A percentile compares a stretch with the other conserved stretches of the same genome.
Conservation (phyloP, 2,329 filamentous ascomycete genomes). For the Fusarium paranaense region DNA sequence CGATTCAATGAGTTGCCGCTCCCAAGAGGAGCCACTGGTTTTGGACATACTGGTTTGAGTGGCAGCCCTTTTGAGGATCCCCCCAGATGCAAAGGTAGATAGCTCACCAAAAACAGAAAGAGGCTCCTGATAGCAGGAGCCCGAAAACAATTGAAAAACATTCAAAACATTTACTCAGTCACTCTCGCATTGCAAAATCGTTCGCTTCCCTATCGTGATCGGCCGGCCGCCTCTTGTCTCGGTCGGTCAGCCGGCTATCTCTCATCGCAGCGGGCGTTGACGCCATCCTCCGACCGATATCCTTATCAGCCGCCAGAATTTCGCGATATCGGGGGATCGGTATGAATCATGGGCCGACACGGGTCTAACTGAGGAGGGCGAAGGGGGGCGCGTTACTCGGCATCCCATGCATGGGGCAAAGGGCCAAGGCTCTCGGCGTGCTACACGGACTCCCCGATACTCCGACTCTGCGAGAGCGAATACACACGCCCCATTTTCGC, state of each 20-base stretch:
- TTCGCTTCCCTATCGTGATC: neutral
- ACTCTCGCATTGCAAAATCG: conserved; percentile 10
- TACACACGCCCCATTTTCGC: conserved; percentile 1
- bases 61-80: conserved; percentile 27
- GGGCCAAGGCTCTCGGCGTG: neutral
- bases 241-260: conserved; percentile 25
- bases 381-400: conserved; percentile 12
- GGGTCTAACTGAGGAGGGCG: conserved; percentile 24
- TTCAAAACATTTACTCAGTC: conserved; percentile 27
- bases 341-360: conserved; percentile 30
- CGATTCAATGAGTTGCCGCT: conserved; percentile 37
- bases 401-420: neutral
- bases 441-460: conserved; percentile 2
- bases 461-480: neutral
- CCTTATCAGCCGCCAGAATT: conserved; percentile 34
- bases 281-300: conserved; percentile 25
- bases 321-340: conserved; percentile 40
- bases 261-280: conserved; percentile 17
- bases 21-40: conserved; percentile 24
- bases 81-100: conserved; percentile 34
- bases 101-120: conserved; percentile 32
- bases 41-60: conserved; percentile 39
- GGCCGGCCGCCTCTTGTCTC: neutral
- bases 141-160: conserved; percentile 35
- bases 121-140: conserved; percentile 10